A percentile compares a stretch with the other conserved stretches of the same genome.
Conservation (phyloP, 2,329 filamentous ascomycete genomes). For the Aspergillus niger region DNA sequence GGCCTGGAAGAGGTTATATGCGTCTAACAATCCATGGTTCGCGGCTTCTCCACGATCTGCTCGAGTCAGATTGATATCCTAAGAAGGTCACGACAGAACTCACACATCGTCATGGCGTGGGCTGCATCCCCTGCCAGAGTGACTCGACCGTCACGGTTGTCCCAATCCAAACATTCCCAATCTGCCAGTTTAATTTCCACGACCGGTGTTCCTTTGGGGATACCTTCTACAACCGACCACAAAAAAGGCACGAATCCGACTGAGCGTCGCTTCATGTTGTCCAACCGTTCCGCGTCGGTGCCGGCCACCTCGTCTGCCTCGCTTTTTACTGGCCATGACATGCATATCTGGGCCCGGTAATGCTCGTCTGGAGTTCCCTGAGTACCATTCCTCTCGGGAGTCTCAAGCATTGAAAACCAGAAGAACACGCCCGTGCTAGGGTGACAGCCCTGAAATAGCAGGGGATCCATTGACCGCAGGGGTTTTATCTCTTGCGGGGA, state of each 20-base stretch:
- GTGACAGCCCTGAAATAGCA: slow-evolving; percentile 31
- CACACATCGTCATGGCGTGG: slow-evolving; percentile 39
- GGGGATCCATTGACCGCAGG: slow-evolving; percentile 56
- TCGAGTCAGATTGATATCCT: slow-evolving; percentile 2
- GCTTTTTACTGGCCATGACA: slow-evolving; percentile 50
- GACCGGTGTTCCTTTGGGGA: slow-evolving; percentile 31
- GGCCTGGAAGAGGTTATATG: slow-evolving; percentile 22
- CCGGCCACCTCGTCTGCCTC: slow-evolving; percentile 37
- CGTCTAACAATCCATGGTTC: slow-evolving; percentile 36
- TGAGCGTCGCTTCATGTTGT: slow-evolving; percentile 43
- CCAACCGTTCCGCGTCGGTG: slow-evolving; percentile 36
- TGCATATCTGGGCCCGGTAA: slow-evolving; percentile 49
- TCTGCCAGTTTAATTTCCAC: slow-evolving; percentile 32
- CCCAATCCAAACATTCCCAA: slow-evolving; percentile 34
- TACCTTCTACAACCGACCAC: slow-evolving; percentile 23
- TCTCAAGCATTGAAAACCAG: slow-evolving; percentile 45
- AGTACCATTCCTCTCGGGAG: slow-evolving; percentile 42
- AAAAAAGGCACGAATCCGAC: slow-evolving; percentile 28
- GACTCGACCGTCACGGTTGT: slow-evolving; percentile 31
- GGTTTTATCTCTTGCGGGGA: slow-evolving; percentile 59
- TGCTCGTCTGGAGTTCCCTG: slow-evolving; percentile 33
- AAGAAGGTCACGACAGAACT: not conserved
- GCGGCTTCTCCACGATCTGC: slow-evolving; percentile 36
- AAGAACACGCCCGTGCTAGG: slow-evolving; percentile 26
- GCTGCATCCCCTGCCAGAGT: slow-evolving; percentile 36